Percentiles rank a stretch among this genome's conserved stretches.
phyloP scores from a whole-genome alignment of 345 rosid genomes.

The Fremontodendron californicum region DNA sequence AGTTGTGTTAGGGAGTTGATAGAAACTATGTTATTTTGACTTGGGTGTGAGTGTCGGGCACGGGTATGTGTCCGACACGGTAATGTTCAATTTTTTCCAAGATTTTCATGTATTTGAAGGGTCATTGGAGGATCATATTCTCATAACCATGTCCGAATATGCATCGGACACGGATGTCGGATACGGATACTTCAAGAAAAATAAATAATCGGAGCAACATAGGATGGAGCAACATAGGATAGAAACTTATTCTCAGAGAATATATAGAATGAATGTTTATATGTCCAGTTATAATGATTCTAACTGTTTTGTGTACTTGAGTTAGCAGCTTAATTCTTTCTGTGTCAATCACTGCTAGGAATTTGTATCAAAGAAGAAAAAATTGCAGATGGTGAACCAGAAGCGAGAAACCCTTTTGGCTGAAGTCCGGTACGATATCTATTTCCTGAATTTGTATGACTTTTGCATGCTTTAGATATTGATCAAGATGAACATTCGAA shows the following conservation, averaged over 20 bases:
- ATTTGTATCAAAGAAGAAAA: conserved; percentile 38
- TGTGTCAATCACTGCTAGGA: conserved; percentile 27
- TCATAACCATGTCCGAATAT: too few species aligned
- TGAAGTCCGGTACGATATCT: conserved; percentile 37
- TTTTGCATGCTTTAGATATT: not conserved
- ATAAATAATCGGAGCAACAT: too few species aligned
- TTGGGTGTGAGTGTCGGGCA: too few species aligned
- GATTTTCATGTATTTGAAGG: too few species aligned
- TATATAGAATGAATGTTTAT: not conserved
- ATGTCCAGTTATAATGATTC: not conserved
- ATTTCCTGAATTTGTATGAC: not conserved
- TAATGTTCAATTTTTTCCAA: too few species aligned
- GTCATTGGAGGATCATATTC: too few species aligned
- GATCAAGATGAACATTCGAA: not conserved
- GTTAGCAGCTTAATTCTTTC: conserved; percentile 2
- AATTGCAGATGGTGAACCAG: conserved; percentile 29
- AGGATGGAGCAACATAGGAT: too few species aligned
- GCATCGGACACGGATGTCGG: too few species aligned
- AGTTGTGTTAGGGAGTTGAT: not conserved
- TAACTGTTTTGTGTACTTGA: not conserved
- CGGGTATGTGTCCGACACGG: too few species aligned
- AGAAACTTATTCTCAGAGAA: not conserved
- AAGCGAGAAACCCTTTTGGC: conserved; percentile 37
- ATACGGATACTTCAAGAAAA: too few species aligned
- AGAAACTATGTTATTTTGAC: too few species aligned